A percentile compares a stretch with the other conserved stretches of the same genome.
phyloP scores from a whole-genome alignment of 495 filamentous ascomycete species.

The Neurospora hispaniola region DNA sequence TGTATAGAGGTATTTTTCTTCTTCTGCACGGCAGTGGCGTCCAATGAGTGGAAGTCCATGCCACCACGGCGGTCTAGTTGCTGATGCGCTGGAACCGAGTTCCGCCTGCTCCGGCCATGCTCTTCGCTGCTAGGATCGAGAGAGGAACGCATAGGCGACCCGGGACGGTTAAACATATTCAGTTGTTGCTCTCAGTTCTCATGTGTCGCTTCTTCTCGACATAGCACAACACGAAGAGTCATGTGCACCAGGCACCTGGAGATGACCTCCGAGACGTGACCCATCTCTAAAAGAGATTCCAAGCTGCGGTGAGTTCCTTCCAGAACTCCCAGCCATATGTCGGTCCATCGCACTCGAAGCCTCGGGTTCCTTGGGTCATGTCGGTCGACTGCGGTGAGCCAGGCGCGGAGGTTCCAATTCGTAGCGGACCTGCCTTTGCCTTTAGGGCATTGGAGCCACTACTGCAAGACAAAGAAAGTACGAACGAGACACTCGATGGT shows the following conservation, averaged over 20 bases:
- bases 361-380: neutral
- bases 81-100: neutral
- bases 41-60: neutral
- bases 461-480: neutral
- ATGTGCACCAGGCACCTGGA: neutral
- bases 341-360: neutral
- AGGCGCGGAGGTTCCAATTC: neutral
- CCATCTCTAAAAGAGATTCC: neutral
- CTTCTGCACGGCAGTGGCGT: neutral
- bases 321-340: neutral
- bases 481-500: neutral
- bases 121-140: neutral
- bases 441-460: neutral
- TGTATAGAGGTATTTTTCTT: neutral
- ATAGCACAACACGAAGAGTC: neutral
- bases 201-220: neutral
- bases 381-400: neutral
- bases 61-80: neutral
- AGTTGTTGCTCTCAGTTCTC: neutral
- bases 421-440: neutral
- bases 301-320: neutral
- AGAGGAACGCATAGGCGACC: neutral
- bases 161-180: neutral
- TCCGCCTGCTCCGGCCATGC: neutral
- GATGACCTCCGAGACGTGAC: neutral